Conservation (phyloP, 139 green algal genomes). For the Microglena sp. region DNA sequence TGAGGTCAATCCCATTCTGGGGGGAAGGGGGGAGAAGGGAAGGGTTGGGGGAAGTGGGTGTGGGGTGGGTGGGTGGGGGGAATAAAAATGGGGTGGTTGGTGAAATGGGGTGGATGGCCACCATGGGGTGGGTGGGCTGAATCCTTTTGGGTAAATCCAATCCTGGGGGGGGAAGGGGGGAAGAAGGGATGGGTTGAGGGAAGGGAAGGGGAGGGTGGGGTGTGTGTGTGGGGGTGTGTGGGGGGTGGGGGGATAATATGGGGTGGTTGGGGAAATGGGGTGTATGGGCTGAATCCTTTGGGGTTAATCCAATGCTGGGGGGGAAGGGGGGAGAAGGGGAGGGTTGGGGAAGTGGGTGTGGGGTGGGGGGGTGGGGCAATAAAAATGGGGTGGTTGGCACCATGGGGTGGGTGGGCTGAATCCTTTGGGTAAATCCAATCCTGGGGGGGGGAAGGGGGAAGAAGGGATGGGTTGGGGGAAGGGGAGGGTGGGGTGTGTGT, state of each 20-base stretch:
- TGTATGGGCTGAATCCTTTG: neutral
- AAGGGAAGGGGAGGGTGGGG: neutral
- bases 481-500: neutral
- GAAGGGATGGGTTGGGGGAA: neutral
- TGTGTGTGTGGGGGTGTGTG: neutral
- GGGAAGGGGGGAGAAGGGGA: neutral
- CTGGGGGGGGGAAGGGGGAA: neutral
- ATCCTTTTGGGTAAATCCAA: constrained; percentile 46
- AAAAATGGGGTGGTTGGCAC: neutral
- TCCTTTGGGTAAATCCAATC: no score
- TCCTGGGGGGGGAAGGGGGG: neutral
- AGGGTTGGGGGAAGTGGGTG: neutral
- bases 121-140: constrained; percentile 6
- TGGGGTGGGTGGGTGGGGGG: no score
- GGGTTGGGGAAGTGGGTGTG: neutral
- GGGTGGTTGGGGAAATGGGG: neutral
- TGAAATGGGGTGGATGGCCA: neutral
- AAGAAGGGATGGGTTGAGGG: neutral
- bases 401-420: no score
- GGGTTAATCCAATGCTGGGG: neutral
- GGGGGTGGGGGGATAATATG: neutral
- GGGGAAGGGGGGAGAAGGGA: neutral
- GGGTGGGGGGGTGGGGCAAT: neutral
- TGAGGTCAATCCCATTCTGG: no score
- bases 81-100: no score